Evolutionary conservation across 2,329 filamentous ascomycete genomes (phyloP).

Genomic region (Colletotrichum agaves): DNA sequence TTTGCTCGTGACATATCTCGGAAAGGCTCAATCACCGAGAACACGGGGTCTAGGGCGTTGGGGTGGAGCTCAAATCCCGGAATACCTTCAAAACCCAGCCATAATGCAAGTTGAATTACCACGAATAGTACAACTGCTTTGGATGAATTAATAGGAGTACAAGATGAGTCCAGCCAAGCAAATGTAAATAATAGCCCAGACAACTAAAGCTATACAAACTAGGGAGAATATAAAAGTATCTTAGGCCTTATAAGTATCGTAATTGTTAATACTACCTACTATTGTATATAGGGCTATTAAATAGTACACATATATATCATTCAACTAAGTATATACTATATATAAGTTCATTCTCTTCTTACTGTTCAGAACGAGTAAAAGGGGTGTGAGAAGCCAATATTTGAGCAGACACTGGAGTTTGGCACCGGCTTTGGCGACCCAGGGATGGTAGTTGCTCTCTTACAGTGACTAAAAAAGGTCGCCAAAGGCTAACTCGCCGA

Average conservation of each 20-base stretch:
- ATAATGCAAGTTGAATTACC: not conserved
- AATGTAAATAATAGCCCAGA: not conserved
- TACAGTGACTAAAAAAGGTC: slow-evolving; percentile 43
- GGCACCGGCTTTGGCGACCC: slow-evolving; percentile 33
- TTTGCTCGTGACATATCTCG: slow-evolving; percentile 3
- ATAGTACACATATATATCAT: too few species aligned
- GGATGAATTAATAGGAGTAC: not conserved
- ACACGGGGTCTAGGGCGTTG: not conserved
- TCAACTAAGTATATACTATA: too few species aligned
- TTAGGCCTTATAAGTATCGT: too few species aligned
- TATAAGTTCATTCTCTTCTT: too few species aligned
- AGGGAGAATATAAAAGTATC: not conserved
- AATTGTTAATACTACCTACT: too few species aligned
- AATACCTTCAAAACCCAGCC: slow-evolving; percentile 38
- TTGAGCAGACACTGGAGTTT: slow-evolving; percentile 33
- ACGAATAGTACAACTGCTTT: not conserved
- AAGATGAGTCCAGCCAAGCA: not conserved
- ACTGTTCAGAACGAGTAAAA: not conserved
- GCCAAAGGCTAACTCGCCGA: slow-evolving; percentile 44
- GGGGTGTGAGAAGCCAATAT: not conserved
- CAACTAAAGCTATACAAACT: not conserved
- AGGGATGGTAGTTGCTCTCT: slow-evolving; percentile 40
- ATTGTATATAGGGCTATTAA: too few species aligned
- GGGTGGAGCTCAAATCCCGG: slow-evolving; percentile 38
- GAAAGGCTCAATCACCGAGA: not conserved